Percentiles rank a stretch among this genome's conserved stretches.
Evolutionary conservation across 2,329 filamentous ascomycete genomes (phyloP).

Genomic region (Stenocarpella maydis): DNA sequence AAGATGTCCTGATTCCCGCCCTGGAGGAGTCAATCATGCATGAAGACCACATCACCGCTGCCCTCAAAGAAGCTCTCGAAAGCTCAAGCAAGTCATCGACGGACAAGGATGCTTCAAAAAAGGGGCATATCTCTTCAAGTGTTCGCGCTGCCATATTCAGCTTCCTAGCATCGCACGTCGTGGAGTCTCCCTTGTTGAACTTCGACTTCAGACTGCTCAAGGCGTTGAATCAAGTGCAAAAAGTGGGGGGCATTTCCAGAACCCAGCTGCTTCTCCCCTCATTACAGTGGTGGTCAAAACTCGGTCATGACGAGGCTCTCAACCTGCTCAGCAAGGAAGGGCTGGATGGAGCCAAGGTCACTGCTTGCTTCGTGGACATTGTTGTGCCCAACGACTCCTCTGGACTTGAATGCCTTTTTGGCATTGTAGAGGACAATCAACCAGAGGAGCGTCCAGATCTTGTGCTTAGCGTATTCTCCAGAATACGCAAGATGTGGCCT

Average conservation of each 20-base stretch:
- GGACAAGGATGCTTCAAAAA: constrained; percentile 47
- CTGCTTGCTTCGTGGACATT: constrained; percentile 56
- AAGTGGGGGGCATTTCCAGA: constrained; percentile 73
- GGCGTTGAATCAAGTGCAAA: constrained; percentile 76
- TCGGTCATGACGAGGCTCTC: constrained; percentile 60
- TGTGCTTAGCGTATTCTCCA: constrained; percentile 70
- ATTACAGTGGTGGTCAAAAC: constrained; percentile 72
- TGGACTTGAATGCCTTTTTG: constrained; percentile 61
- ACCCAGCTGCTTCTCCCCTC: constrained; percentile 80
- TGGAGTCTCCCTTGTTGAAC: constrained; percentile 71
- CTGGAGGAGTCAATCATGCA: constrained; percentile 91
- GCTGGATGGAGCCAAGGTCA: constrained; percentile 43
- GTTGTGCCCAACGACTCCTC: constrained; percentile 61
- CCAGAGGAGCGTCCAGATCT: constrained; percentile 61
- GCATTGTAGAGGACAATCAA: constrained; percentile 53
- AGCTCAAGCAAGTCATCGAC: constrained; percentile 49
- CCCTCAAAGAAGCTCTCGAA: constrained; percentile 69
- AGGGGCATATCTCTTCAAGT: constrained; percentile 64
- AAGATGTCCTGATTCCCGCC: constrained; percentile 73
- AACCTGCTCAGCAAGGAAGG: constrained; percentile 54
- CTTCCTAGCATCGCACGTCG: constrained; percentile 77
- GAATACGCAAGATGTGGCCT: constrained; percentile 76
- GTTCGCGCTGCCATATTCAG: constrained; percentile 71
- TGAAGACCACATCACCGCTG: constrained; percentile 70
- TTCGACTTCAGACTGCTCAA: constrained; percentile 78